These are phyloP conservation scores for Theobroma cacao DNA, from an alignment of 345 rosid genomes.

Conservation along the genomic window DNA sequence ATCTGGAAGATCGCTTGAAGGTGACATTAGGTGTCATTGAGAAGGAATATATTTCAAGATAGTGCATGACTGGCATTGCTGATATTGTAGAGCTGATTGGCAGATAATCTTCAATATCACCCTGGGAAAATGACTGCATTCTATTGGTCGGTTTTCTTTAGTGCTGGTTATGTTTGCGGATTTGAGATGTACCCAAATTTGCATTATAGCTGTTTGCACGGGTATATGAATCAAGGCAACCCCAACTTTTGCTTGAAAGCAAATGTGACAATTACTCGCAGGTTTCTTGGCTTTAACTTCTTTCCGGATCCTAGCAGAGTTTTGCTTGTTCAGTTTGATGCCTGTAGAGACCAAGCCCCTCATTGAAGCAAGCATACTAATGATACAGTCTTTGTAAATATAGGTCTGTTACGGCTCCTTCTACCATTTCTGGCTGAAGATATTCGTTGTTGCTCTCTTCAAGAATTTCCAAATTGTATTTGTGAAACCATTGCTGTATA, in stretches of 20 bases:
- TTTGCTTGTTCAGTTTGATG: background rate
- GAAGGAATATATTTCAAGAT: conserved; percentile 62
- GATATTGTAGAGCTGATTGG: background rate
- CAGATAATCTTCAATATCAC: background rate
- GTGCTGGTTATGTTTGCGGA: background rate
- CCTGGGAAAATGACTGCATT: background rate
- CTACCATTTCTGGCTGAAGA: background rate
- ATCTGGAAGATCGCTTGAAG: conserved; percentile 72
- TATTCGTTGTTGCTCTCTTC: background rate
- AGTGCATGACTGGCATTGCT: conserved; percentile 12
- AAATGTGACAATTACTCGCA: background rate
- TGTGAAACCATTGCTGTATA: background rate
- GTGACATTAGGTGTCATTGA: conserved; percentile 58
- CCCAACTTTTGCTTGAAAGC: background rate
- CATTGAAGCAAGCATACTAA: background rate
- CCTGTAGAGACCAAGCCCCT: background rate
- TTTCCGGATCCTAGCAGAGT: background rate
- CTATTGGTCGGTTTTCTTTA: background rate
- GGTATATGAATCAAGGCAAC: background rate
- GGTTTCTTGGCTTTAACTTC: background rate
- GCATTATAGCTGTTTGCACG: background rate
- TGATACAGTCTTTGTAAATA: background rate
- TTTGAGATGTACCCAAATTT: background rate
- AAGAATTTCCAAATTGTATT: background rate
- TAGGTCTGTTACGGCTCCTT: background rate